Evolutionary conservation across 2,329 filamentous ascomycete genomes (phyloP), one percentile per base, ranked within the genome.

Genomic region (Onygenales sp.): DNA sequence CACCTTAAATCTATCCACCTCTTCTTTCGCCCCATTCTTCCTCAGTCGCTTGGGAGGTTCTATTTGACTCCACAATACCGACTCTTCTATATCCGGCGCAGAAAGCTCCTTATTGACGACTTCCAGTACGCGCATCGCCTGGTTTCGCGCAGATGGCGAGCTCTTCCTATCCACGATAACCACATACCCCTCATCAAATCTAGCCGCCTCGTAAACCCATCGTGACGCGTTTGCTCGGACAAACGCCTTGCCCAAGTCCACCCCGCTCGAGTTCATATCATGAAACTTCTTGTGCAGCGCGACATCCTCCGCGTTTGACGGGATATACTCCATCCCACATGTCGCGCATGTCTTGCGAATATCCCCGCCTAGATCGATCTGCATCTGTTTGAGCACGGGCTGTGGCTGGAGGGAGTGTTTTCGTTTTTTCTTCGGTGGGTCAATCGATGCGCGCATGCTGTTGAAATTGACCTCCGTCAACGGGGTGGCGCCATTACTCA

Each of bases 291-390:
- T 78, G 62, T 86, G 83, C 52, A 86, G 62, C 6, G 75, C 76
- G n/a, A 74, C 71, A 59, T 86, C 83, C 60, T 84, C 81, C 6
- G 72, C 67, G 49, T 79, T 78, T 0, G 82, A 84, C 3, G 81
- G 78, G 36, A 82, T 75, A 59, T 85, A 86, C 51, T 83, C 80
- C 83, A 86, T 86, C 1, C 80, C 79, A 60, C 83, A 86, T 2
- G 70, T 72, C 39, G 72, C 70, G 66, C 83, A 86, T 9, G 76
- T 79, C 58, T 78, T 79, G 46, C 78, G 74, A 40, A 77, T 68
- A 42, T 79, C 74, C 40, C 74, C 70, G 2, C 80, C 81, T 10
- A 84, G 70, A 59, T 82, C 80, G 55, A 85, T 75, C 59, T 82
- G 79, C 72, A 81, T 81, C 62, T 85, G 82, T 49, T 77, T 77